Base-by-base conservation (phyloP, 2,329 filamentous ascomycete species). In the Colletotrichum camelliae region DNA sequence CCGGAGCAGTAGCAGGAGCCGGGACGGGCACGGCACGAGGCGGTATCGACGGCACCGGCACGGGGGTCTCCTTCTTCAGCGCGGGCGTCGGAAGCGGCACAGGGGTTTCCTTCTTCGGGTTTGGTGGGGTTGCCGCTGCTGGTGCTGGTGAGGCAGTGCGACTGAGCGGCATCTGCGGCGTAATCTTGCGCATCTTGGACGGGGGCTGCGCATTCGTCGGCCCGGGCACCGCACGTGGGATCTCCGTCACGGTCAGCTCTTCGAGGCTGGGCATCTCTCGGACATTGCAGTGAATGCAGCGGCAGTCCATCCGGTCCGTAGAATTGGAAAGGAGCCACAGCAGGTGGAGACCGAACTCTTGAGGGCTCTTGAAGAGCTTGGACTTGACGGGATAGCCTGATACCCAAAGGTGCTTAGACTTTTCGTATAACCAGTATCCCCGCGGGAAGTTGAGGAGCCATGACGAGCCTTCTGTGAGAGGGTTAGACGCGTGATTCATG, bases 271-370 rank as follows among this genome's bases (percentile, higher is more conserved):
- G 70, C 64, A 62, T 68, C 35, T 61, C 82, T 9, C 81, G 79
- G 6, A 82, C 77, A 71, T 87, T 88, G 80, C 89, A 90, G 64
- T 89, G 86, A 15, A 87, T 84, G 77, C 89, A 91, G 67, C 87
- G 88, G 80, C 89, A 91, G 76, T 90, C 87, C 60, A 79, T 84
- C 62, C 88, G 87, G 78, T 89, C 86, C 75, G 81, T 83, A 16
- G 88, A 89, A 18, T 82, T 79, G 35, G 88, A 88, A 9, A 88
- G 81, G 4, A 91, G 85, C 88, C 89, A 91, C 65, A 91, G 83
- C 29, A 89, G 77, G 76, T 91, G 89, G 10, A 89, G 82, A 6
- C 86, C 87, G 74, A 91, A 89, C 77, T 91, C 89, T 72, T 89
- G 88, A 1, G 89, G 88, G 58, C 87, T 88, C 80, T 88, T 89